Conservation (phyloP, 352 stramenopile genomes). For the Pythium volutum region DNA sequence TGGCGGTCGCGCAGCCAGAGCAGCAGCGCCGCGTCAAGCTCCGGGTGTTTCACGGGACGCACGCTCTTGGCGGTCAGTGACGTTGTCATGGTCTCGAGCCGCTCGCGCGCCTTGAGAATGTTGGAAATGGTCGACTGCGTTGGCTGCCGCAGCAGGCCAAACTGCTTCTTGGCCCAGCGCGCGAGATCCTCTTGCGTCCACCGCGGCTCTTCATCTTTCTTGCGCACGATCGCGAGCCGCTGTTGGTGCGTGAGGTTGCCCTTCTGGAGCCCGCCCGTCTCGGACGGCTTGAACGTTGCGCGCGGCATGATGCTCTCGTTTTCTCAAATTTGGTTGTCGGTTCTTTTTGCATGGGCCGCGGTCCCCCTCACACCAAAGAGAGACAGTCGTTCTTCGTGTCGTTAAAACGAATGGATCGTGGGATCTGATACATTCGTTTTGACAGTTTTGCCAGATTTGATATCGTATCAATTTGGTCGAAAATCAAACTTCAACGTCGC, state of each 20-base stretch:
- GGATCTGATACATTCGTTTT: slow-evolving; percentile 19
- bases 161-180: slow-evolving; percentile 52
- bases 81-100: slow-evolving; percentile 39
- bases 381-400: background rate
- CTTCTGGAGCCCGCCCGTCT: slow-evolving; percentile 18
- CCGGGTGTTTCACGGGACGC: slow-evolving; percentile 45
- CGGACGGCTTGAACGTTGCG: background rate
- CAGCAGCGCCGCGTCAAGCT: slow-evolving; percentile 46
- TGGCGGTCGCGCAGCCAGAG: slow-evolving; percentile 43
- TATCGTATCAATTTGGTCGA: slow-evolving; percentile 16
- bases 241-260: slow-evolving; percentile 63
- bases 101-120: slow-evolving; percentile 43
- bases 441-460: slow-evolving; percentile 10
- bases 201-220: slow-evolving; percentile 47
- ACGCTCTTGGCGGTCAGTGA: slow-evolving; percentile 40
- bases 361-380: background rate
- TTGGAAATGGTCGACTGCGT: slow-evolving; percentile 71
- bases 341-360: background rate
- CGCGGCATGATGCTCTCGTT: slow-evolving; percentile 8
- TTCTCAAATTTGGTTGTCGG: slow-evolving; percentile 16
- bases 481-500: slow-evolving; percentile 20
- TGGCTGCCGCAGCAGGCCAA: slow-evolving; percentile 41
- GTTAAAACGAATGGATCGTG: slow-evolving; percentile 10
- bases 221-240: slow-evolving; percentile 52
- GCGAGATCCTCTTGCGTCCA: slow-evolving; percentile 57